A percentile compares a stretch with the other conserved stretches of the same genome.
These are phyloP conservation scores for Globisporangium barbulae DNA, from an alignment of 352 stramenopile species.

Conservation along the genomic window DNA sequence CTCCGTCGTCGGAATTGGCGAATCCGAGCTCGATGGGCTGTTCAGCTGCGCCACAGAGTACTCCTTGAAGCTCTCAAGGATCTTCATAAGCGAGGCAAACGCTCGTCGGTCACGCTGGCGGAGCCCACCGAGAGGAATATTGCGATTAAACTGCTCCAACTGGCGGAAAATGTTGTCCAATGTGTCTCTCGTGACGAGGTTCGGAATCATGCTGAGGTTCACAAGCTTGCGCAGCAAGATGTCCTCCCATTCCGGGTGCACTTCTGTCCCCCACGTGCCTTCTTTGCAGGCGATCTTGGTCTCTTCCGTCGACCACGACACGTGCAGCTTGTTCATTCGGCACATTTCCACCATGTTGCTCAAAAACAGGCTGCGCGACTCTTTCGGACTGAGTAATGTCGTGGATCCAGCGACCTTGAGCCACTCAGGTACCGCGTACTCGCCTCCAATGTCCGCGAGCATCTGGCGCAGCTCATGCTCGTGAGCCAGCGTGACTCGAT, in stretches of 20 bases:
- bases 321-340: constrained; percentile 85
- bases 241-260: constrained; percentile 81
- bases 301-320: constrained; percentile 86
- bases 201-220: constrained; percentile 75
- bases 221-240: constrained; percentile 82
- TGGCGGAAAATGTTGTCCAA: constrained; percentile 74
- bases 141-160: constrained; percentile 86
- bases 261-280: constrained; percentile 77
- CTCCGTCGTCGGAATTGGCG: constrained; percentile 73
- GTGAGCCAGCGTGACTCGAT: constrained; percentile 42
- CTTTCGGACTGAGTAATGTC: constrained; percentile 73
- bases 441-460: constrained; percentile 67
- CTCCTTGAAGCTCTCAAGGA: constrained; percentile 83
- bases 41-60: constrained; percentile 82
- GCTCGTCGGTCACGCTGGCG: constrained; percentile 69
- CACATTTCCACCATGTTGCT: constrained; percentile 89
- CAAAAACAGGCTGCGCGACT: constrained; percentile 74
- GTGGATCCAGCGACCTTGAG: constrained; percentile 70
- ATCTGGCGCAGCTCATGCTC: constrained; percentile 70
- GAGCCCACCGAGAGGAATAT: constrained; percentile 70
- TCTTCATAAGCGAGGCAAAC: constrained; percentile 79
- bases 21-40: constrained; percentile 76
- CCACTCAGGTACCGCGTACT: constrained; percentile 57
- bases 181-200: constrained; percentile 74
- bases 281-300: constrained; percentile 85